Evolutionary conservation across 2,329 filamentous ascomycete species (phyloP).

Genomic region (Fusarium foetens): DNA sequence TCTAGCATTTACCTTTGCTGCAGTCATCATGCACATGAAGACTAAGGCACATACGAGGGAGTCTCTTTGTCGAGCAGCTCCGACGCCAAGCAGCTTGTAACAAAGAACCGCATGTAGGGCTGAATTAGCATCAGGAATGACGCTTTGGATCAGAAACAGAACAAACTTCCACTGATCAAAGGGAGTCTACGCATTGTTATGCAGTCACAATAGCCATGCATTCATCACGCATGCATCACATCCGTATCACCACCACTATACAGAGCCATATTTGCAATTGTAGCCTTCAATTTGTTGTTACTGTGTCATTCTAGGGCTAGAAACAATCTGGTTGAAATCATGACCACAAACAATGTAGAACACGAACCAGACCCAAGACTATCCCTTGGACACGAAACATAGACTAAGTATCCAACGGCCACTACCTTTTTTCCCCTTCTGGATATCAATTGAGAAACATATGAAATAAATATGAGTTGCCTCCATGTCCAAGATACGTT

Average conservation of each 20-base stretch:
- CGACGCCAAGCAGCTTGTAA: background rate
- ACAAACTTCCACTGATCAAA: background rate
- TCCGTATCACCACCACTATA: background rate
- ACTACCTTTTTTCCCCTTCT: background rate
- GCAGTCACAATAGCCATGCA: background rate
- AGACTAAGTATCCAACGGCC: conserved; percentile 4
- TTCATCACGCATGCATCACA: background rate
- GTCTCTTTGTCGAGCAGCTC: conserved; percentile 17
- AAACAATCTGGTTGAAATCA: conserved; percentile 37
- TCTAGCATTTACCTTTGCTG: background rate
- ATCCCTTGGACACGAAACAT: conserved; percentile 2
- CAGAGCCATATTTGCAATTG: background rate
- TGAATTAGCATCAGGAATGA: background rate
- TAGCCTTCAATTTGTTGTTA: conserved; percentile 29
- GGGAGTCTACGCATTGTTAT: background rate
- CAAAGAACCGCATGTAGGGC: background rate
- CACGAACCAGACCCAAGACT: conserved; percentile 15
- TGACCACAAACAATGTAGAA: conserved; percentile 34
- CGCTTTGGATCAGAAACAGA: background rate
- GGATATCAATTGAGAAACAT: conserved; percentile 29
- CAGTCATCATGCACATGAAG: background rate
- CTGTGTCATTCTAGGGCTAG: conserved; percentile 33
- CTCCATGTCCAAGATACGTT: conserved; percentile 33
- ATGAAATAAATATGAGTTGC: conserved; percentile 25
- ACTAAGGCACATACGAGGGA: background rate